phyloP scores from a whole-genome alignment of 805 yeast species.

The Sporopachydermia lactativora region DNA sequence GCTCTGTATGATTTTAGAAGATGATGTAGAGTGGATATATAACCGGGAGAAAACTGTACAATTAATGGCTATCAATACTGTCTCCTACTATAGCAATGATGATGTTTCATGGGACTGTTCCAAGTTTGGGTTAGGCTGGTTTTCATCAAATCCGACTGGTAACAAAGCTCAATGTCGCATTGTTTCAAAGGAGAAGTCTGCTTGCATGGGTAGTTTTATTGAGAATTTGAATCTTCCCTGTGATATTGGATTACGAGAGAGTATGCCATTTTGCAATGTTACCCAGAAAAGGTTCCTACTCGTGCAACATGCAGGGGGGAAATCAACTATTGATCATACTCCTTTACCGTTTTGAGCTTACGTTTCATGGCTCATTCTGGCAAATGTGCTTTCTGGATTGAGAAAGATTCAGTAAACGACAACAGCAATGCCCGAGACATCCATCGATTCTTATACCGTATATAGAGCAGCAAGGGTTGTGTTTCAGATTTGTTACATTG shows the following conservation, averaged over 20 bases:
- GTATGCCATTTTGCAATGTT: constrained; percentile 7
- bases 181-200: constrained; percentile 6
- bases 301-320: constrained; percentile 11
- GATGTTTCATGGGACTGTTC: constrained; percentile 10
- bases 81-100: constrained; percentile 8
- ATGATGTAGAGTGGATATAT: constrained; percentile 9
- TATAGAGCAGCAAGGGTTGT: too few species aligned
- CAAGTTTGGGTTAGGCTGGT: constrained; percentile 10
- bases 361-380: too few species aligned
- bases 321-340: not conserved
- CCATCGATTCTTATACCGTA: too few species aligned
- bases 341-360: not conserved
- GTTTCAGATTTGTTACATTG: too few species aligned
- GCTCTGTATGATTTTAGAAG: constrained; percentile 11
- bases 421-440: too few species aligned
- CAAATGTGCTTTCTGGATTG: too few species aligned
- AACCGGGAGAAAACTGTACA: constrained; percentile 2
- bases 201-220: constrained; percentile 5
- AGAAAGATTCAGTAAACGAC: too few species aligned
- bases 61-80: constrained; percentile 7
- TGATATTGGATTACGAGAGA: constrained; percentile 9
- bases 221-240: constrained; percentile 5
- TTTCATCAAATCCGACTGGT: constrained; percentile 9
- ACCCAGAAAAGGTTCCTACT: constrained; percentile 9
- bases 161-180: constrained; percentile 10